A percentile compares a stretch with the other conserved stretches of the same genome.
phyloP scores from a whole-genome alignment of 768 basidiomycete genomes.

The Hebeloma cylindrosporum region DNA sequence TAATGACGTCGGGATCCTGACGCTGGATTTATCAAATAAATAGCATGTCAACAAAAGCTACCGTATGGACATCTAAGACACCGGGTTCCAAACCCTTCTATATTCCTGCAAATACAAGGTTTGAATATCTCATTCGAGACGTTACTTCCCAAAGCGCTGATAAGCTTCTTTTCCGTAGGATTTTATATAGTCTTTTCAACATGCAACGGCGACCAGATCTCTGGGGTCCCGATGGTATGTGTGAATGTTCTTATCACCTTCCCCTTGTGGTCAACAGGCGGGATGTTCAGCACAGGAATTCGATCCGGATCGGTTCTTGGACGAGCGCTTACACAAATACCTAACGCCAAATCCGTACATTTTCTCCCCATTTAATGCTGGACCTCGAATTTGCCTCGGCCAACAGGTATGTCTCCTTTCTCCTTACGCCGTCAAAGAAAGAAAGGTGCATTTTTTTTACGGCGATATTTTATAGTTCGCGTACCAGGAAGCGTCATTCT shows the following conservation, averaged over 20 bases:
- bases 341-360: slow-evolving; percentile 64
- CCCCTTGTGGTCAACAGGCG: neutral
- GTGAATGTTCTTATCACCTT: neutral
- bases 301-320: slow-evolving; percentile 66
- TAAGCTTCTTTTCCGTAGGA: neutral
- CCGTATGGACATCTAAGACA: slow-evolving; percentile 13
- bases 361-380: slow-evolving; percentile 69
- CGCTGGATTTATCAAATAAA: neutral
- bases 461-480: too few species aligned
- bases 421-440: too few species aligned
- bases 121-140: slow-evolving; percentile 22
- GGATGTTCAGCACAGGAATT: slow-evolving; percentile 45
- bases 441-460: too few species aligned
- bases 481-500: slow-evolving; percentile 58
- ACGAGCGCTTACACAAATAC: slow-evolving; percentile 54
- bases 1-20: neutral
- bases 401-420: slow-evolving; percentile 34
- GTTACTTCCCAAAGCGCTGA: neutral
- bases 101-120: slow-evolving; percentile 38
- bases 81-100: slow-evolving; percentile 20
- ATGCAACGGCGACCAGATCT: slow-evolving; percentile 51
- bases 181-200: slow-evolving; percentile 37
- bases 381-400: slow-evolving; percentile 63
- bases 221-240: slow-evolving; percentile 55
- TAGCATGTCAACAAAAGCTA: slow-evolving; percentile 7